Evolutionary conservation across 768 basidiomycete genomes (phyloP).

Genomic region (Agrocybe praecox): DNA sequence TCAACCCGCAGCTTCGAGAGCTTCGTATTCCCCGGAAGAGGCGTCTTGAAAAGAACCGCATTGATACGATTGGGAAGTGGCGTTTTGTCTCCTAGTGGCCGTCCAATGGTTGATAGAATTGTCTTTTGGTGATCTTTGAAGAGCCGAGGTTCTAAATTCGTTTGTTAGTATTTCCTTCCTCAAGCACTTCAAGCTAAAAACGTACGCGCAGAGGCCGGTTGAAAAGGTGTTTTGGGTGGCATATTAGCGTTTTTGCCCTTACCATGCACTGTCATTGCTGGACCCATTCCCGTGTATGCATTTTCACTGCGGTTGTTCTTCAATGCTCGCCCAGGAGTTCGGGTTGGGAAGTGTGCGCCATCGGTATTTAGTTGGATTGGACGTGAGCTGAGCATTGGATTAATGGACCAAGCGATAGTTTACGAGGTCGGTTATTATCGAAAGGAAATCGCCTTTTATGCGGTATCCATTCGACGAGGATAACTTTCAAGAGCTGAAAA

Average conservation of each 20-base stretch:
- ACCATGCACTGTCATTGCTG: slow-evolving; percentile 47
- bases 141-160: slow-evolving; percentile 16
- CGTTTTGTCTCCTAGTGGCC: slow-evolving; percentile 74
- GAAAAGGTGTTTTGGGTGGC: slow-evolving; percentile 36
- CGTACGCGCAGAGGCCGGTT: slow-evolving; percentile 32
- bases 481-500: too few species aligned
- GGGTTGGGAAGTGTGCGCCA: slow-evolving; percentile 33
- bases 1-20: slow-evolving; percentile 24
- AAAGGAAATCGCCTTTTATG: too few species aligned
- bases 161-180: background rate
- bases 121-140: slow-evolving; percentile 24
- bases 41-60: slow-evolving; percentile 33
- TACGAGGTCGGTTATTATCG: too few species aligned
- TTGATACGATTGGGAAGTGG: slow-evolving; percentile 68
- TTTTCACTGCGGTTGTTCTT: slow-evolving; percentile 52
- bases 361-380: slow-evolving; percentile 33
- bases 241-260: slow-evolving; percentile 35
- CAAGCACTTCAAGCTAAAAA: background rate
- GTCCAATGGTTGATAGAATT: slow-evolving; percentile 27
- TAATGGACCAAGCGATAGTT: too few species aligned
- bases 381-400: slow-evolving; percentile 41
- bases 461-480: too few species aligned
- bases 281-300: slow-evolving; percentile 33
- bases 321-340: slow-evolving; percentile 58
- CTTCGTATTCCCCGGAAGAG: slow-evolving; percentile 34